phyloP scores from a whole-genome alignment of 345 rosid species.

The Eucalyptus albens region DNA sequence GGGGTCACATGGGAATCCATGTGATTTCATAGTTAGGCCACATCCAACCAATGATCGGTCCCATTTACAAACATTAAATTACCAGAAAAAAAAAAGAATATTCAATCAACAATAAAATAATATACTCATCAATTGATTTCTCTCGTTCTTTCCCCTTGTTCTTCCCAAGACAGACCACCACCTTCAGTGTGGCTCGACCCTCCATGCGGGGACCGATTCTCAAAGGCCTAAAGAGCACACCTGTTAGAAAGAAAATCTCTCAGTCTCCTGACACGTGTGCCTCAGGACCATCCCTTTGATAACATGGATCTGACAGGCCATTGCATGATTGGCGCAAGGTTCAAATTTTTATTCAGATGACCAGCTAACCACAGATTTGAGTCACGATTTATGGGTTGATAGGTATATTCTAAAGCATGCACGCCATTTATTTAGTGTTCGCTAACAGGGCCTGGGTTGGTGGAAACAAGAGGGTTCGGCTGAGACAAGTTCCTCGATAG shows the following conservation, averaged over 20 bases:
- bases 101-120: background rate
- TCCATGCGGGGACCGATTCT: slow-evolving; percentile 29
- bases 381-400: background rate
- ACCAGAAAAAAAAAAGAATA: background rate
- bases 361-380: background rate
- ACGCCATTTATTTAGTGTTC: background rate
- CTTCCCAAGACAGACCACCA: background rate
- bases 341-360: background rate
- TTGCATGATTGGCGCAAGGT: background rate
- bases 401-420: background rate
- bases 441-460: slow-evolving; percentile 5
- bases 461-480: slow-evolving; percentile 1
- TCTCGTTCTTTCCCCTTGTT: background rate
- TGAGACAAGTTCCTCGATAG: background rate
- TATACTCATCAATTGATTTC: background rate
- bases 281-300: slow-evolving; percentile 5
- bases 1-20: slow-evolving; percentile 31
- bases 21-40: slow-evolving; percentile 11
- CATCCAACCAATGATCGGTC: background rate
- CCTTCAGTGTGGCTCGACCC: slow-evolving; percentile 17
- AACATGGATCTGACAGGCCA: background rate
- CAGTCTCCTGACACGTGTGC: slow-evolving; percentile 5
- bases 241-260: background rate
- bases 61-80: background rate
- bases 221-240: background rate